Percentiles rank a stretch among this genome's conserved stretches.
These are phyloP conservation scores for Hyaloperonospora arabidopsidis DNA, from an alignment of 352 stramenopile species.

Conservation along the genomic window DNA sequence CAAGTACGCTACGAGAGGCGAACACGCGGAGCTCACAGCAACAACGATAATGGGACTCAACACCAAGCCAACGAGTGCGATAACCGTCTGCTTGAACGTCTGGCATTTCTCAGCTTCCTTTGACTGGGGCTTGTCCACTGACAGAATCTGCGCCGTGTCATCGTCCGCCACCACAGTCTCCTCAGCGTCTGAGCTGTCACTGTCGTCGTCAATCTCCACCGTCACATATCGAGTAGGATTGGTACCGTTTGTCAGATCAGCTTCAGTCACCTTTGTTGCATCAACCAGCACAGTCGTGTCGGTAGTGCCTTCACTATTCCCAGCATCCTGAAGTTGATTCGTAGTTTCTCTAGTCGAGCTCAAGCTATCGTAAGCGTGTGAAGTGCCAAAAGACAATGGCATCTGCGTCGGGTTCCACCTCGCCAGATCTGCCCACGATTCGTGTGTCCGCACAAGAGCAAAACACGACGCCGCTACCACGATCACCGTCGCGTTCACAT, in stretches of 20 bases:
- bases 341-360: no score
- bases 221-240: slow-evolving; percentile 6
- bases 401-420: slow-evolving; percentile 13
- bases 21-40: slow-evolving; percentile 8
- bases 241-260: not conserved
- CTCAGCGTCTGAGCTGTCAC: slow-evolving; percentile 1
- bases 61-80: slow-evolving; percentile 6
- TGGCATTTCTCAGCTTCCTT: not conserved
- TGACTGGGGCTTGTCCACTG: not conserved
- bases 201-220: slow-evolving; percentile 4
- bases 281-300: not conserved
- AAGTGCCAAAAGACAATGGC: not conserved
- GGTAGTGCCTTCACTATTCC: not conserved
- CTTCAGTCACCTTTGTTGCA: not conserved
- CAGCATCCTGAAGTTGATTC: no score
- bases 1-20: slow-evolving; percentile 20
- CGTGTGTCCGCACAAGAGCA: slow-evolving; percentile 6
- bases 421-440: slow-evolving; percentile 9
- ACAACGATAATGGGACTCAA: slow-evolving; percentile 6
- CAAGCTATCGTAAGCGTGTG: slow-evolving; percentile 1
- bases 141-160: not conserved
- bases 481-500: not conserved
- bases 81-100: not conserved
- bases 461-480: slow-evolving; percentile 5
- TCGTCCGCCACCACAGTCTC: not conserved